A percentile compares a stretch with the other conserved stretches of the same genome.
Conservation (phyloP, 148 eudicot species). For the Chenopodium suecicum region DNA sequence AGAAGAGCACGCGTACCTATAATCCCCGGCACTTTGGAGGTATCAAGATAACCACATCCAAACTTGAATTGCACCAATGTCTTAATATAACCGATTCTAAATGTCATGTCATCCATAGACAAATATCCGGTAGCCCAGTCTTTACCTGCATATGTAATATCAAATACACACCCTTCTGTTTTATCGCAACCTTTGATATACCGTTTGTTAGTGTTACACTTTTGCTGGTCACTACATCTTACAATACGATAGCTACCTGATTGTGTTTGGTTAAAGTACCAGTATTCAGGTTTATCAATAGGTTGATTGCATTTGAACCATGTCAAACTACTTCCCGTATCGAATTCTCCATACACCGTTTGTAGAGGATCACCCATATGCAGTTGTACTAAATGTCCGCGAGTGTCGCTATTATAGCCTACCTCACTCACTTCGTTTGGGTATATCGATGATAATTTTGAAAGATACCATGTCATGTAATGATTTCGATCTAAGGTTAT, state of each 20-base stretch:
- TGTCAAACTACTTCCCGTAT: not conserved
- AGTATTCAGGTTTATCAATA: not conserved
- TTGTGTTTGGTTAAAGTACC: not conserved
- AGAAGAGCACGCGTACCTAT: too few relatives aligned
- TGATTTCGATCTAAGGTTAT: too few relatives aligned
- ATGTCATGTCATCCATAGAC: not conserved
- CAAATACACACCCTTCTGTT: not conserved
- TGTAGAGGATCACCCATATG: too few relatives aligned
- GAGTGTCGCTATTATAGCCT: too few relatives aligned
- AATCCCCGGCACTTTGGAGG: too few relatives aligned
- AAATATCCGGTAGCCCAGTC: not conserved
- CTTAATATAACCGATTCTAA: not conserved
- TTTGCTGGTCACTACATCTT: not conserved
- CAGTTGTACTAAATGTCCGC: too few relatives aligned
- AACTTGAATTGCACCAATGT: too few relatives aligned
- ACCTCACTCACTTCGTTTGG: too few relatives aligned
- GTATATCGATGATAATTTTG: too few relatives aligned
- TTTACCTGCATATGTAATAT: not conserved
- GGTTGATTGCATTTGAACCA: constrained; percentile 6
- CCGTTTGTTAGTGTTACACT: not conserved
- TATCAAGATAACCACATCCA: too few relatives aligned
- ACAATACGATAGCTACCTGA: not conserved
- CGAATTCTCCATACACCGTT: too few relatives aligned
- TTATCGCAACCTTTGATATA: not conserved
- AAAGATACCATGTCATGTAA: too few relatives aligned